Evolutionary conservation across 1,139 yeast genomes (phyloP).

Genomic region (Protomyces inundatus): DNA sequence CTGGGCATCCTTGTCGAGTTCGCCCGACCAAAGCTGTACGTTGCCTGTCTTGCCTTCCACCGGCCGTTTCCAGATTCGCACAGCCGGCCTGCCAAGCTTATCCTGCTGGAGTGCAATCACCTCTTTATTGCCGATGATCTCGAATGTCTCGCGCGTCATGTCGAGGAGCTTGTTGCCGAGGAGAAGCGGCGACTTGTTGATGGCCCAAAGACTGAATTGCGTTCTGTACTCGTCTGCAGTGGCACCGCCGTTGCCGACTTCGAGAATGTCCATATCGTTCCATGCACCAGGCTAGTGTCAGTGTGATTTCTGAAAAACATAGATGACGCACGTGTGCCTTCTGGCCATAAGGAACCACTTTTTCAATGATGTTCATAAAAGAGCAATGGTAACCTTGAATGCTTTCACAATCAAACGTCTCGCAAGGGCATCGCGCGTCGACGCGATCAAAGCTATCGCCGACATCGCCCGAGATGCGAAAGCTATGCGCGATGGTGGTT

Average conservation of each 20-base stretch:
- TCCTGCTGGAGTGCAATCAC: constrained; percentile 37
- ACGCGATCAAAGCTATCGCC: constrained; percentile 35
- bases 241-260: constrained; percentile 39
- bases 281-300: constrained; percentile 36
- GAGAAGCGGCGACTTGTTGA: constrained; percentile 37
- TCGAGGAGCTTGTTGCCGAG: constrained; percentile 36
- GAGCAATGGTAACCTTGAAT: constrained; percentile 37
- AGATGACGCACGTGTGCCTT: constrained; percentile 34
- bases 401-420: constrained; percentile 34
- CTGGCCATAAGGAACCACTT: constrained; percentile 16
- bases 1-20: background rate
- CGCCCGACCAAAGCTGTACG: background rate
- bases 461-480: constrained; percentile 38
- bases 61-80: constrained; percentile 32
- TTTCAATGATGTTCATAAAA: constrained; percentile 33
- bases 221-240: constrained; percentile 36
- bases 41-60: background rate
- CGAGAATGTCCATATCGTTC: constrained; percentile 38
- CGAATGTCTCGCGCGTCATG: constrained; percentile 33
- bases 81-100: constrained; percentile 33
- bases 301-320: constrained; percentile 28
- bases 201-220: constrained; percentile 38
- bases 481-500: constrained; percentile 36
- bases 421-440: constrained; percentile 38
- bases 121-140: constrained; percentile 35